phyloP scores from a whole-genome alignment of 2,329 filamentous ascomycete species.

The Cladobotryum mycophilum region DNA sequence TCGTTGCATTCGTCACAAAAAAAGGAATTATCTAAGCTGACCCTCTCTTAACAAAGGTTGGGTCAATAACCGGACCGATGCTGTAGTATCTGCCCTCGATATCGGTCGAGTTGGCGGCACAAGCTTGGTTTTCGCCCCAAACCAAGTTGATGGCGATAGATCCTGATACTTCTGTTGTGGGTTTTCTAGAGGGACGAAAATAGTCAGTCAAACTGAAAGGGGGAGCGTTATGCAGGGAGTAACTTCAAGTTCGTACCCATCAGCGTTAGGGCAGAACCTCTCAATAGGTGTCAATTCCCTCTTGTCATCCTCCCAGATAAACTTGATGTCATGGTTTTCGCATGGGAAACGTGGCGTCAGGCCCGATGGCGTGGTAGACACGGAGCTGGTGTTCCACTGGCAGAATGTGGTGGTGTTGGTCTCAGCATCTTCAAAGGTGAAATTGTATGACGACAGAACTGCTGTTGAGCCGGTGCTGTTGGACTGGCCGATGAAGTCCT shows the following conservation, averaged over 20 bases:
- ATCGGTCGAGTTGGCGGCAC: conserved; percentile 25
- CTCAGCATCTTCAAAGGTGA: conserved; percentile 35
- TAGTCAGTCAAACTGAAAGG: neutral
- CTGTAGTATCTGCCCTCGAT: conserved; percentile 24
- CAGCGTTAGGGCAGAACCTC: conserved; percentile 32
- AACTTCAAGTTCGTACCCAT: conserved; percentile 28
- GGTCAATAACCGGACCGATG: conserved; percentile 21
- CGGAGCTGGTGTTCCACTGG: conserved; percentile 37
- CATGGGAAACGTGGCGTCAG: conserved; percentile 36
- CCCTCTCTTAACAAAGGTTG: neutral
- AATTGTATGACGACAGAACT: conserved; percentile 27
- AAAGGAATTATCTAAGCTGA: too few relatives aligned
- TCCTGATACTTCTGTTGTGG: conserved; percentile 4
- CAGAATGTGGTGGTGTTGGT: conserved; percentile 37
- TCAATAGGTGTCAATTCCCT: conserved; percentile 38
- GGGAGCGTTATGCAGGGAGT: neutral
- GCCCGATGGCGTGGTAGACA: conserved; percentile 25
- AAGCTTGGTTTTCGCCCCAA: conserved; percentile 15
- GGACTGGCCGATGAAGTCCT: conserved; percentile 29
- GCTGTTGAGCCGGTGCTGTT: conserved; percentile 27
- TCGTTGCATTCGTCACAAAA: too few relatives aligned
- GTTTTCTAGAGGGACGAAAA: neutral
- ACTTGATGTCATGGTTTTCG: conserved; percentile 34
- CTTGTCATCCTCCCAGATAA: conserved; percentile 32
- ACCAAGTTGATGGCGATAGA: neutral